A percentile compares a stretch with the other conserved stretches of the same genome.
Conservation (phyloP, 208 protist genomes). For the Crithidia brevicula region DNA sequence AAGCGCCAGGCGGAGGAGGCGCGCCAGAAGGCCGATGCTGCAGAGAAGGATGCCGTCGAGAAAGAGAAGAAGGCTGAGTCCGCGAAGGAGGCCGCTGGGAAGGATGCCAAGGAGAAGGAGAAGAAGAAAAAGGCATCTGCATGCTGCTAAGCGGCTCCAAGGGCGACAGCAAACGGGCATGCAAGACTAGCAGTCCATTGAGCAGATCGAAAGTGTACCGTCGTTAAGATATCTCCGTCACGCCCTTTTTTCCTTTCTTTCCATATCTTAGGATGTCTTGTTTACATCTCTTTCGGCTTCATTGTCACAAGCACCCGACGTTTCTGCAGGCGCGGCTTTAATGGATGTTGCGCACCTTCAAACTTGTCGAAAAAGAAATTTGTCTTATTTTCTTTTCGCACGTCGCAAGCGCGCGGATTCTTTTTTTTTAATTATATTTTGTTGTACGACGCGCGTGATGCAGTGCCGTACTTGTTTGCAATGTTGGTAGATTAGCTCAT, state of each 20-base stretch:
- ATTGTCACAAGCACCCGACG: not conserved
- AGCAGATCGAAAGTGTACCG: too few species aligned
- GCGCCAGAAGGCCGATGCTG: slow-evolving; percentile 9
- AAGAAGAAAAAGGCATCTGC: slow-evolving; percentile 58
- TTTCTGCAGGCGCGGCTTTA: too few species aligned
- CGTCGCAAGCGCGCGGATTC: too few species aligned
- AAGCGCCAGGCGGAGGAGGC: slow-evolving; percentile 15
- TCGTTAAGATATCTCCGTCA: too few species aligned
- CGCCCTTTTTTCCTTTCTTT: too few species aligned
- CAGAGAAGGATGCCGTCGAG: slow-evolving; percentile 6
- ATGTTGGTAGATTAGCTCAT: not conserved
- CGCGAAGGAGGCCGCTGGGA: too few species aligned
- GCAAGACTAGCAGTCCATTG: too few species aligned
- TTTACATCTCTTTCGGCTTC: slow-evolving; percentile 10
- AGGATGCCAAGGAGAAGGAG: slow-evolving; percentile 9
- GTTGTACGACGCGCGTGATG: too few species aligned
- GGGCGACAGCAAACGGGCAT: not conserved
- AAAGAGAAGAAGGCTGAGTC: slow-evolving; percentile 34
- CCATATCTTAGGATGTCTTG: not conserved
- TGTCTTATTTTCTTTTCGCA: too few species aligned
- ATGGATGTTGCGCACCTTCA: too few species aligned
- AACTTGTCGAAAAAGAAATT: too few species aligned
- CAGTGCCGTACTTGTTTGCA: not conserved
- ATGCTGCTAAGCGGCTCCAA: slow-evolving; percentile 37
- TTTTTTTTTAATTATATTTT: too few species aligned